Base-by-base conservation (phyloP, 1,284 basidiomycete species). In the Microbotryomycetes sp. region DNA sequence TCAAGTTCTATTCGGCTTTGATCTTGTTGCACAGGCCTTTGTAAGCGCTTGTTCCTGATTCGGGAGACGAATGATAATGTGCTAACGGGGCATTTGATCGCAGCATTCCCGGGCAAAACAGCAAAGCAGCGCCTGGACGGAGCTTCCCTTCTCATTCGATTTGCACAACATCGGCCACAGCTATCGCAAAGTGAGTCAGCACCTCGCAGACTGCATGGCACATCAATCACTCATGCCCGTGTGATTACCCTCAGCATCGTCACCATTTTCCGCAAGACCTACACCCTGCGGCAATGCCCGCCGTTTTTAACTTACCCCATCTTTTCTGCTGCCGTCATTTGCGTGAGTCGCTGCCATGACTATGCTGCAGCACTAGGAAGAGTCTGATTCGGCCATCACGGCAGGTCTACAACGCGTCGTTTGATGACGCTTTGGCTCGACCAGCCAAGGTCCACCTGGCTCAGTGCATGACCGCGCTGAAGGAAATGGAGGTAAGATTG, bases 1-100 rank as follows among this genome's bases (percentile, higher is more conserved):
- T 89, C 83, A 85, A 88, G 71, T 91, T 90, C 72, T 92, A 89
- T 86, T 87, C 86, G 71, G 83, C 86, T 3, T 83, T 87, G 22
- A 76, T 92, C 31, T 75, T 92, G 30, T 76, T 92, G 31, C 87
- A 91, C 74, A 82, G 89, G 19, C 88, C 89, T 4, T 90, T 66
- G 51, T 63, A 53, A 15, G 42, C 36, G 15, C 9, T 14, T 15
- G 42, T 56, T 50, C 45, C n/a, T n/a, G n/a, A n/a, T n/a, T n/a
- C n/a, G n/a, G n/a, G n/a, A n/a, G n/a, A n/a, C n/a, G n/a, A n/a
- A n/a, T n/a, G n/a, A n/a, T n/a, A n/a, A n/a, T n/a, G n/a, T n/a
- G n/a, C n/a, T n/a, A n/a, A n/a, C n/a, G n/a, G n/a, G n/a, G n/a
- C n/a, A n/a, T n/a, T n/a, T 9, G 7, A n/a, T 3, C 36, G 25